phyloP scores from a whole-genome alignment of 2,329 filamentous ascomycete genomes.

The Claviceps lovelessii region DNA sequence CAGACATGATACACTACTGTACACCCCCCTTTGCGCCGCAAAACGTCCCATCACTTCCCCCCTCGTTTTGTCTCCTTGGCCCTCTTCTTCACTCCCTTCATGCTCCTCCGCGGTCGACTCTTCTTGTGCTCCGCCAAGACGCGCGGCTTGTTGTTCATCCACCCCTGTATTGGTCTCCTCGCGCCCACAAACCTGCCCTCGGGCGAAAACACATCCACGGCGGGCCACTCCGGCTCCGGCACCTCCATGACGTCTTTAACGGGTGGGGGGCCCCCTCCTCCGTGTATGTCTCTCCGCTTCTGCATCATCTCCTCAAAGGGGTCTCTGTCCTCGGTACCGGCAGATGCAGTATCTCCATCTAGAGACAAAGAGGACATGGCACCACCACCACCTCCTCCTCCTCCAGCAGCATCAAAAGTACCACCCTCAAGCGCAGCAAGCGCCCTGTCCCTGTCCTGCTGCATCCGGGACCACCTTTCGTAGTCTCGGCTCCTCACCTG shows the following conservation, averaged over 20 bases:
- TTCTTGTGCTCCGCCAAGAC: slow-evolving; percentile 33
- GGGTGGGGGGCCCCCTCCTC: neutral
- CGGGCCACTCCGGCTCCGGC: slow-evolving; percentile 39
- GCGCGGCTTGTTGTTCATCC: slow-evolving; percentile 45
- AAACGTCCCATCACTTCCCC: neutral
- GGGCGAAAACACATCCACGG: slow-evolving; percentile 74
- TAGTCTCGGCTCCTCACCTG: slow-evolving; percentile 54
- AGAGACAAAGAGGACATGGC: neutral
- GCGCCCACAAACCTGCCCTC: slow-evolving; percentile 64
- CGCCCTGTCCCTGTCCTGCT: slow-evolving; percentile 11
- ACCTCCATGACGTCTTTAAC: neutral
- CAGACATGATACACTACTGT: no score
- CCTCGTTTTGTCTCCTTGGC: slow-evolving; percentile 11
- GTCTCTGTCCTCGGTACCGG: slow-evolving; percentile 5
- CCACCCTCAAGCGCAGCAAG: slow-evolving; percentile 5
- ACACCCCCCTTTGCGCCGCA: no score
- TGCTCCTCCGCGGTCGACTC: slow-evolving; percentile 50
- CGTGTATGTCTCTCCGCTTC: slow-evolving; percentile 11
- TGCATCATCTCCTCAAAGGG: slow-evolving; percentile 15
- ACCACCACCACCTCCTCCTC: neutral
- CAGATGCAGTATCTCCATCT: slow-evolving; percentile 1
- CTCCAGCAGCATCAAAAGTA: no score
- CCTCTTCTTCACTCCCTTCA: slow-evolving; percentile 42
- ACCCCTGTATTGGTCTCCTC: slow-evolving; percentile 57
- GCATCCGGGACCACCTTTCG: slow-evolving; percentile 8